phyloP scores from a whole-genome alignment of 2,329 filamentous ascomycete species.

The Fusarium sp. region DNA sequence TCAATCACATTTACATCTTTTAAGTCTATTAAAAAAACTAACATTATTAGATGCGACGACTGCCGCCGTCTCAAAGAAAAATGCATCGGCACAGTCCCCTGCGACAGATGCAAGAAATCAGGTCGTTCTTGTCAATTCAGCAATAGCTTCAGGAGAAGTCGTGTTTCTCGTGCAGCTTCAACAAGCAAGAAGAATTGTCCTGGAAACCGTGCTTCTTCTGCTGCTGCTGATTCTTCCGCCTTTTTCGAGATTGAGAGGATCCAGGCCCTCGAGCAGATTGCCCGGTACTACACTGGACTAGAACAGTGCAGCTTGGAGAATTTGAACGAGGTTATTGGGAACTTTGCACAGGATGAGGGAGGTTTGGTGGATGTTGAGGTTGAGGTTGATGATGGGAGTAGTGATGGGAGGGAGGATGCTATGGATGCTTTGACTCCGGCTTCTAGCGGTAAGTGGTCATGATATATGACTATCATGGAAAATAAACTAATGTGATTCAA shows the following conservation, averaged over 20 bases:
- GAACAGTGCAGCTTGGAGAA: slow-evolving; percentile 14
- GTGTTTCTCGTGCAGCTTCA: neutral
- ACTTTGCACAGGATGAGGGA: neutral
- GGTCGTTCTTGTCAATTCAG: slow-evolving; percentile 24
- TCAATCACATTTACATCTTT: too few species aligned
- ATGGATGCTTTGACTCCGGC: neutral
- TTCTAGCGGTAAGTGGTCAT: neutral
- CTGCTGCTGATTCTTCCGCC: neutral
- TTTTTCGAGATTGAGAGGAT: slow-evolving; percentile 34
- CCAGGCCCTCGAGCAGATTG: slow-evolving; percentile 27
- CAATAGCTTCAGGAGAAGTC: slow-evolving; percentile 20
- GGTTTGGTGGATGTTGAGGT: neutral
- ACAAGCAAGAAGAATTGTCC: neutral
- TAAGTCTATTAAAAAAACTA: neutral
- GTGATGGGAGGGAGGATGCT: neutral
- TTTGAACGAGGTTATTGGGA: slow-evolving; percentile 8
- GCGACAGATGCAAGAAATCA: slow-evolving; percentile 32
- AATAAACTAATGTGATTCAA: neutral
- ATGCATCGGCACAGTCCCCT: slow-evolving; percentile 27
- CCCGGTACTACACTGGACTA: slow-evolving; percentile 29
- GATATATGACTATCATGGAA: neutral
- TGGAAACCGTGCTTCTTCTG: neutral
- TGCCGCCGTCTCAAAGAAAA: slow-evolving; percentile 38
- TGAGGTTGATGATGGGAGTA: neutral
- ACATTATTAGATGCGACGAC: slow-evolving; percentile 26